Evolutionary conservation across 2,329 filamentous ascomycete species (phyloP), one percentile per base, ranked within the genome.

Genomic region (Mycosphaerella arachidis): DNA sequence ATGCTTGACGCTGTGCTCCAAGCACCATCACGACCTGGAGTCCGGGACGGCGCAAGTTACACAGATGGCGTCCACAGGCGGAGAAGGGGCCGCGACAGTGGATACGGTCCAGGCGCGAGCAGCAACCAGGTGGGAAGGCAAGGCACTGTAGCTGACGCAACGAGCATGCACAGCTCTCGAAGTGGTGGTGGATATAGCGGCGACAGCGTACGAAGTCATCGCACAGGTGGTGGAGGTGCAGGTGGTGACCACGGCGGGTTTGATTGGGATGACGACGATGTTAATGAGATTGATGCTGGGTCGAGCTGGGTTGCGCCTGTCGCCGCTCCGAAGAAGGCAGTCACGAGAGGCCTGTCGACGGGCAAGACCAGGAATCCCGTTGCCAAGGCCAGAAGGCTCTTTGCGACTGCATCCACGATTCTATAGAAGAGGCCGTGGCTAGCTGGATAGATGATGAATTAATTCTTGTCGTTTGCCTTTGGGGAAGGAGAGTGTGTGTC

Each of bases 361-460:
- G 30, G 57, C 55, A 55, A 62, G 57, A 56, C 54, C 16, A 54
- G 63, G 35, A 63, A 64, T 53, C 55, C 63, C 16, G 48, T 66
- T 27, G 56, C 62, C 37, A 67, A 63, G 60, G 58, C 70, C 56
- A 57, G 65, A 29, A 57, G 65, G 40, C 55, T 66, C 24, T 63
- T 70, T 48, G 67, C 67, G 55, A 70, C 66, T 48, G 68, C 68
- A 37, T 63, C 64, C 37, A 61, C 65, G 16, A 63, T 64, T 20
- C 45, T 67, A 27, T 67, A 64, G 59, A 6, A 1, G 5, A 18
- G 35, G 33, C n/a, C 12, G 35, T 24, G 48, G 35, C 48, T 53
- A 43, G 35, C 40, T 33, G 24, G 40, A 29, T 37, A 10, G 20
- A 20, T 48, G 46, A 48, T 29, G 18, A n/a, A 55, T 55, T 46